Evolutionary conservation across 139 green algal species (phyloP), one percentile per base, ranked within the genome.

Genomic region (Auxenochlorella pyrenoidosa): DNA sequence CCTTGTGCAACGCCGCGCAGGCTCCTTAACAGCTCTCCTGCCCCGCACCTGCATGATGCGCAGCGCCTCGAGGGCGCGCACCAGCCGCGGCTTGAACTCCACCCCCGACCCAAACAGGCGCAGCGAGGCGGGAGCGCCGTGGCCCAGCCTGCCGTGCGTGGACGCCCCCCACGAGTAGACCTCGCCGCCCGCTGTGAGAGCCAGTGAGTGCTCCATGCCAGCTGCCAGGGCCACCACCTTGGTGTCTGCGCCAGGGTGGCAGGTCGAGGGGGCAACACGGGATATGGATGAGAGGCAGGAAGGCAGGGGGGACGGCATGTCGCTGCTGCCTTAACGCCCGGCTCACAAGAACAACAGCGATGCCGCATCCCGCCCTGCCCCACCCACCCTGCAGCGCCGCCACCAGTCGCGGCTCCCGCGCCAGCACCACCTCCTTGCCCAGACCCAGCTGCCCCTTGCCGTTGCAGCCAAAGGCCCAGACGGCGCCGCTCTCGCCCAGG

Each of bases 141-240:
- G 94, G 0, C 95, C 95, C 28, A 97, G 94, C 83, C 95, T 92
- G 1, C 95, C 95, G 63, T 87, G 79, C 4, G 54, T 73, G 2
- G 90, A 90, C 75, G 90, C 73, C 18, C 95, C 95, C 94, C 95
- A 98, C 1, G 91, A 94, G 89, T 91, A 98, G 1, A 98, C 88
- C 15, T 91, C 94, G 5, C 96, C 96, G 68, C 95, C 89, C 6
- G 87, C 87, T 13, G 91, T 92, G 5, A 97, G 90, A 0, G 93
- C 94, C 81, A 97, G 82, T 2, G 93, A 96, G 79, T 98, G 96
- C 15, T 86, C 51, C 12, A 73, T 77, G 26, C 96, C 96, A 12
- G 94, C 94, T 26, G 93, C 94, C 8, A 93, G 87, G 1, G 82
- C 82, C 5, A 79, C 82, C 41, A 86, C 82, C 65, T 86, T 85